Percentiles rank a stretch among this genome's conserved stretches.
phyloP scores from a whole-genome alignment of 768 basidiomycete species.

The Boletus sp. region DNA sequence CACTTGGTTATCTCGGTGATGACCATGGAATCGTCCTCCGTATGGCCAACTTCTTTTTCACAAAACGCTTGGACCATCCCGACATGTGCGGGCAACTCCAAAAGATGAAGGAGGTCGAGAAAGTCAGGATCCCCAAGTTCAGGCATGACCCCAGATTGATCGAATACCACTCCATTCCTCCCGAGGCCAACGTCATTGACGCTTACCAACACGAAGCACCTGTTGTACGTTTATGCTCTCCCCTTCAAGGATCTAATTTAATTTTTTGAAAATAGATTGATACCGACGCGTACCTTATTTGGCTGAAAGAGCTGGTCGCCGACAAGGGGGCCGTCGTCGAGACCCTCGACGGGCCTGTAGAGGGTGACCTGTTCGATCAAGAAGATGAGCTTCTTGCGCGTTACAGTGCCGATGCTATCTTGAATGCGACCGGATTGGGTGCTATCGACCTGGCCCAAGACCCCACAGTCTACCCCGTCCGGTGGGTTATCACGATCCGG shows the following conservation, averaged over 20 bases:
- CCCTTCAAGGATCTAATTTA: neutral
- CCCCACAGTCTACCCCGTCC: neutral
- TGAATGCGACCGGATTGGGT: neutral
- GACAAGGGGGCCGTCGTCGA: neutral
- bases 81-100: neutral
- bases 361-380: neutral
- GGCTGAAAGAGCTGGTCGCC: neutral
- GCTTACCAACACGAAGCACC: neutral
- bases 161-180: neutral
- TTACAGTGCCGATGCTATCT: neutral
- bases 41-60: neutral
- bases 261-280: neutral
- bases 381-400: neutral
- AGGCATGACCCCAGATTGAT: neutral
- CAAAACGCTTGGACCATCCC: neutral
- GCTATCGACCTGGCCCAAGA: neutral
- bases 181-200: neutral
- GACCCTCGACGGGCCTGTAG: neutral
- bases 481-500: neutral
- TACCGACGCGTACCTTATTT: neutral
- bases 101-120: neutral
- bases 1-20: neutral
- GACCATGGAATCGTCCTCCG: neutral
- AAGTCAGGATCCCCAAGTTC: neutral
- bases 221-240: neutral